phyloP scores from a whole-genome alignment of 2,329 filamentous ascomycete genomes.

The Calycina marina region DNA sequence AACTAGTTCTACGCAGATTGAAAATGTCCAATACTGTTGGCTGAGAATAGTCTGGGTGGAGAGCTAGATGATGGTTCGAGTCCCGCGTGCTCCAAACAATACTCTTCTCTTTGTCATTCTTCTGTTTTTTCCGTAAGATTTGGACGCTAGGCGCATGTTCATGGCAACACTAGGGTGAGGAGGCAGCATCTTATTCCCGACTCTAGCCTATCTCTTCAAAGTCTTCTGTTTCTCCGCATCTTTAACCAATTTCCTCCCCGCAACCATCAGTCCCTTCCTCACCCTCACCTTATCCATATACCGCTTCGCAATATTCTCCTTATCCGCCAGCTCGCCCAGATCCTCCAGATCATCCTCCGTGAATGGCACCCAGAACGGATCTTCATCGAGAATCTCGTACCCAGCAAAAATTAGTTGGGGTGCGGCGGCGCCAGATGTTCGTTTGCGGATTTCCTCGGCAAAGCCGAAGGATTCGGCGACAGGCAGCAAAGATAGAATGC shows the following conservation, averaged over 20 bases:
- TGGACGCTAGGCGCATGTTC: too few relatives aligned
- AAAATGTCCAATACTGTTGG: too few relatives aligned
- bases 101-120: too few relatives aligned
- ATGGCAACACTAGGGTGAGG: too few relatives aligned
- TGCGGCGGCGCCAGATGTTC: constrained; percentile 77
- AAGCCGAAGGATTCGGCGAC: constrained; percentile 96
- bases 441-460: constrained; percentile 88
- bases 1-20: too few relatives aligned
- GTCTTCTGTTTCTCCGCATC: constrained; percentile 88
- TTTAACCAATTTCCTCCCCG: constrained; percentile 58
- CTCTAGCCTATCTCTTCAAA: constrained; percentile 39
- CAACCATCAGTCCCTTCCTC: constrained; percentile 78
- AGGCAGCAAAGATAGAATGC: constrained; percentile 73
- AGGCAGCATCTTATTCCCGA: too few relatives aligned
- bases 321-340: constrained; percentile 81
- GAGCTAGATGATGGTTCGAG: too few relatives aligned
- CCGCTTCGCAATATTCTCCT: constrained; percentile 88
- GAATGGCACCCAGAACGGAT: constrained; percentile 94
- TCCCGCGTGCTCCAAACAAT: too few relatives aligned
- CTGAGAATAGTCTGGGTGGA: too few relatives aligned
- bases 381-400: constrained; percentile 84
- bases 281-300: constrained; percentile 84
- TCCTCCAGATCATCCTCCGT: constrained; percentile 96
- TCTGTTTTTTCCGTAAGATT: too few relatives aligned
- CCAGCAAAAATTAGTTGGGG: constrained; percentile 90